Evolutionary conservation across 352 stramenopile species (phyloP).

Genomic region (Phytopythium ostracodes): DNA sequence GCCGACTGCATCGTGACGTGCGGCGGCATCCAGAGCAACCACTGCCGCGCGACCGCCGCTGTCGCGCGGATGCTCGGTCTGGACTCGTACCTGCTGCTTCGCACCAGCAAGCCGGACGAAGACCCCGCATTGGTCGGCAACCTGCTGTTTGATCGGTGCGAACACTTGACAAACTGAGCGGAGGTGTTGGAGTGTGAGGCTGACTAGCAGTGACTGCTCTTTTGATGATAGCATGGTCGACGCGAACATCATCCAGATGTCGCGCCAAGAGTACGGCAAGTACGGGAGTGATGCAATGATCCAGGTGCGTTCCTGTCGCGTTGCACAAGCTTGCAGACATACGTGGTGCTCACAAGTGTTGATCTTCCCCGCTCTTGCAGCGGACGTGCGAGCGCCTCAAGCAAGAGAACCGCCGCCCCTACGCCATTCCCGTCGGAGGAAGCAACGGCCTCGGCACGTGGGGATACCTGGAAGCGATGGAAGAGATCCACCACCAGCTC

Average conservation of each 20-base stretch:
- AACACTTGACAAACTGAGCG: too few relatives aligned
- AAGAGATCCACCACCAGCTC: conserved; percentile 85
- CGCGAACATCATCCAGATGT: conserved; percentile 75
- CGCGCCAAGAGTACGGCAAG: conserved; percentile 70
- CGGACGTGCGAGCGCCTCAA: conserved; percentile 62
- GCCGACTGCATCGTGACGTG: conserved; percentile 91
- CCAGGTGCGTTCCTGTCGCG: conserved; percentile 31
- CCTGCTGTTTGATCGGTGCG: conserved; percentile 65
- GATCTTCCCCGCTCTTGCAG: conserved; percentile 9
- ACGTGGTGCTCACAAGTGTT: neutral
- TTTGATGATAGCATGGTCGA: conserved; percentile 48
- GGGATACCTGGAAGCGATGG: conserved; percentile 91
- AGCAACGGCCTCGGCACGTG: conserved; percentile 92
- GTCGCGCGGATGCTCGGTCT: conserved; percentile 88
- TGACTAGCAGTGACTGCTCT: conserved; percentile 1
- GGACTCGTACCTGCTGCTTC: conserved; percentile 90
- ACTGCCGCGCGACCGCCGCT: conserved; percentile 87
- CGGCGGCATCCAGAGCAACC: conserved; percentile 93
- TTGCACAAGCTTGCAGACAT: too few relatives aligned
- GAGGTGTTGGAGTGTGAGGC: too few relatives aligned
- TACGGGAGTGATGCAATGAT: conserved; percentile 82
- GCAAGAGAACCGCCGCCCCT: conserved; percentile 55
- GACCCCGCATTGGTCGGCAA: conserved; percentile 72
- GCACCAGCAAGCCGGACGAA: conserved; percentile 70
- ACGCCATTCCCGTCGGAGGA: conserved; percentile 83